Evolutionary conservation across 2,329 filamentous ascomycete species (phyloP), one percentile per base, ranked within the genome.

Genomic region (Paecilomyces formosus): DNA sequence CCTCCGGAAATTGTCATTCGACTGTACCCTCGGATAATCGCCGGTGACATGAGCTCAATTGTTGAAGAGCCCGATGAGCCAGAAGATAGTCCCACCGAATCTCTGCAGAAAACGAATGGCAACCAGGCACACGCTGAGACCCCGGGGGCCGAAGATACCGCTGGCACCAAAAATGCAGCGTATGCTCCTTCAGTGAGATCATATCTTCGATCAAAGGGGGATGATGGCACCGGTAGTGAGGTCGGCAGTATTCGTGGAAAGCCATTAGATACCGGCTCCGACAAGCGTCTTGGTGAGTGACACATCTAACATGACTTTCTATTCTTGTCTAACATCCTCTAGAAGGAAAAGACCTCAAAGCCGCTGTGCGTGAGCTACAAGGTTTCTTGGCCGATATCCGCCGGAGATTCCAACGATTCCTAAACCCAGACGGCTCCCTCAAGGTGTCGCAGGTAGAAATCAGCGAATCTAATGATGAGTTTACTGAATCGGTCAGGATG

Each of bases 341-440:
- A 35, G 86, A 92, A 69, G 92, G 91, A 13, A 93, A 93, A 67
- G 91, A 97, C 64, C 81, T 99, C 35, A 88, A 85, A 64, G 82
- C 85, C 54, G 92, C 94, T 0, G 89, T 94, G 15, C 83, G 88
- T 51, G 92, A 93, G 62, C 81, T 99, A 1, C 90, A 90, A 66
- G 88, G 88, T 24, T 99, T 96, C 69, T 82, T 99, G 7, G 93
- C 92, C 0, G 90, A 95, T 62, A 91, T 92, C 18, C 86, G 94
- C 60, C 78, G 82, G 24, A 79, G 84, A 55, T 80, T 88, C 33
- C 84, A 87, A 65, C 81, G 81, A 53, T 84, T 84, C 64, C 75
- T 88, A 30, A 81, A 82, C 58, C 78, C 79, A 0, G 83, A 87
- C 62, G 85, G 85, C 2, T 78, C 72, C 2, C 70, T 79, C 15